Conservation (phyloP, 2,329 filamentous ascomycete genomes). For the Colletotrichum liriopes region DNA sequence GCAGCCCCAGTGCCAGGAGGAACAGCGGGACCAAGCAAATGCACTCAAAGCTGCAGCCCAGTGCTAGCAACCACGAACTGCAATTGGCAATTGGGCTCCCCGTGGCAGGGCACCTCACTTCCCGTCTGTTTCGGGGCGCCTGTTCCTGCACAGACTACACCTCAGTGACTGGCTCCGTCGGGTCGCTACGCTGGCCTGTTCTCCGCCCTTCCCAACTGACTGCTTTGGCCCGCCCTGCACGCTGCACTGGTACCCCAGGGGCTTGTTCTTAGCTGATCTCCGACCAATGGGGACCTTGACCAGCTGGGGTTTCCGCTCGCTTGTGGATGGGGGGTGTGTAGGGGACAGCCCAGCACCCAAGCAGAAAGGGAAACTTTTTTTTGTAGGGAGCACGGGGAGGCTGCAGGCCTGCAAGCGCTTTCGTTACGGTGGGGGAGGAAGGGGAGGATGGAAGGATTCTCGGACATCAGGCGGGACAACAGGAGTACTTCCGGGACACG, state of each 20-base stretch:
- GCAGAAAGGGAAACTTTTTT: constrained; percentile 32
- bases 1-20: constrained; percentile 25
- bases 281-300: constrained; percentile 24
- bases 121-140: constrained; percentile 35
- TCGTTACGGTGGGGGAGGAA: constrained; percentile 22
- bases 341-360: constrained; percentile 29
- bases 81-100: constrained; percentile 8
- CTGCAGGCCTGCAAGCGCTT: constrained; percentile 29
- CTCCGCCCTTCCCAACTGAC: constrained; percentile 25
- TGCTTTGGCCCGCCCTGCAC: constrained; percentile 30
- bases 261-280: constrained; percentile 26
- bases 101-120: constrained; percentile 4
- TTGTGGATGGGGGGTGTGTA: constrained; percentile 32
- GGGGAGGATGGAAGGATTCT: constrained; percentile 23
- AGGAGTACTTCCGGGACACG: constrained; percentile 24
- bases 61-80: not conserved
- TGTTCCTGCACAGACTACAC: constrained; percentile 39
- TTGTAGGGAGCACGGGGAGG: constrained; percentile 30
- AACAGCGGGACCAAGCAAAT: constrained; percentile 27
- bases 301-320: constrained; percentile 31
- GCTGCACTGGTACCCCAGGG: constrained; percentile 27
- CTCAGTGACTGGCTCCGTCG: constrained; percentile 25
- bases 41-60: constrained; percentile 20
- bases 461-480: constrained; percentile 37
- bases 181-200: constrained; percentile 37